These are phyloP conservation scores for Bryopsis sp. DNA, from an alignment of 139 green algal genomes.

Conservation along the genomic window DNA sequence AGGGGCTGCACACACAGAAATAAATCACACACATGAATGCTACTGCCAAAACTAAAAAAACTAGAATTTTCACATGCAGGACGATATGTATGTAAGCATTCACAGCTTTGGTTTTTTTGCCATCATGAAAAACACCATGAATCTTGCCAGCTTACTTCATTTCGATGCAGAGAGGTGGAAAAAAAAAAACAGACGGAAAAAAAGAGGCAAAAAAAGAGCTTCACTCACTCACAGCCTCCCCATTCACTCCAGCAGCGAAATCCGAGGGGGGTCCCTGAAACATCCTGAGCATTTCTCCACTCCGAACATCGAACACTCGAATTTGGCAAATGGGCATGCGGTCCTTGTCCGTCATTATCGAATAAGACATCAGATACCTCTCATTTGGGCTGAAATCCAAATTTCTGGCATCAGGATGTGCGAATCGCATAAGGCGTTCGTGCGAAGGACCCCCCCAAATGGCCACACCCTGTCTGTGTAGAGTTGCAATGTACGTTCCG, in stretches of 20 bases:
- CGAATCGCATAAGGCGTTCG: conserved; percentile 52
- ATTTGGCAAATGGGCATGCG: conserved; percentile 19
- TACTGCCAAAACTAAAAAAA: too few relatives aligned
- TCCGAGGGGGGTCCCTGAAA: conserved; percentile 28
- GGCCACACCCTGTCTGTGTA: conserved; percentile 59
- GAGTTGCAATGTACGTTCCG: conserved; percentile 58
- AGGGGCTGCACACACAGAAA: neutral
- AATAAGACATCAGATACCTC: conserved; percentile 77
- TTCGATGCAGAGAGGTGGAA: too few relatives aligned
- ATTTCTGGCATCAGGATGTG: conserved; percentile 46
- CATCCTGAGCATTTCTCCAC: conserved; percentile 50
- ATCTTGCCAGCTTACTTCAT: too few relatives aligned
- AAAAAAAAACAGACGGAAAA: too few relatives aligned
- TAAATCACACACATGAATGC: too few relatives aligned
- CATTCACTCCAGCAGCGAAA: conserved; percentile 6
- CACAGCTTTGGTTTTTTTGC: too few relatives aligned
- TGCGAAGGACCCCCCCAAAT: conserved; percentile 84
- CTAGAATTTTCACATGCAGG: too few relatives aligned
- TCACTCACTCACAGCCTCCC: neutral
- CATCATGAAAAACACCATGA: too few relatives aligned
- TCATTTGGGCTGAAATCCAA: conserved; percentile 87
- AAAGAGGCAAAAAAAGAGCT: neutral
- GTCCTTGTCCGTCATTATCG: conserved; percentile 16
- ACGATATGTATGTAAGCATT: too few relatives aligned
- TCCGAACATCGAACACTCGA: conserved; percentile 69